Base-by-base conservation (phyloP, 208 protist species). In the Lotmaria passim region DNA sequence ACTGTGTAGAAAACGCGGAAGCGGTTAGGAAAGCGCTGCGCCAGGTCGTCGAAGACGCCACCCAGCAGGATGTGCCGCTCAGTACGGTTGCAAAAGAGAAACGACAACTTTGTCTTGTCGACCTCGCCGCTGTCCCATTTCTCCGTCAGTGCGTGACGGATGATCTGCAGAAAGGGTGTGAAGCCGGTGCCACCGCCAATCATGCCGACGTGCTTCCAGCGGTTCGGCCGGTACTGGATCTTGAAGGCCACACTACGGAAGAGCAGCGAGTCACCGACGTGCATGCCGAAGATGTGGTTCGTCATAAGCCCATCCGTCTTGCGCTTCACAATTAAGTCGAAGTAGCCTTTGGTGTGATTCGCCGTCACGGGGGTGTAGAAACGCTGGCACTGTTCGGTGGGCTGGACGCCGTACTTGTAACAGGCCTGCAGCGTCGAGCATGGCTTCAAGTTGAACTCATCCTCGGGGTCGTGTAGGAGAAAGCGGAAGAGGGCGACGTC, bases 91-190 rank as follows among this genome's bases (percentile, higher is more conserved):
- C 92, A 96, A 61, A 94, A 98, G 19, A 98, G 66, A 58, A 98
- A 91, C 33, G 80, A 93, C 12, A 98, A 59, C 74, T 92, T 88
- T 47, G 94, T 98, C 51, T 83, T 83, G 77, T 98, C 94, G 44
- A 87, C 69, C 41, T 74, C 69, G 28, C 79, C 81, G 59, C 68
- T 74, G 58, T 97, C 87, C 81, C 82, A 86, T 26, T 59, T 52
- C 66, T 91, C 85, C 10, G 63, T 61, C 7, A 97, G 70, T 17
- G 89, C 79, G 68, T 95, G 90, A 1, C 83, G 81, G 55, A 97
- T 92, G 39, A 98, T 89, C 69, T 98, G 96, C 33, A 97, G 64
- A 86, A 98, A 97, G 2, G 96, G 96, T 0, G 96, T 98, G 82
- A 98, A 98, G 24, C 96, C 96, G 3, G 96, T 96, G 61, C 95